Conservation (phyloP, 148 eudicot genomes). For the Rhododendron ferrugineum region DNA sequence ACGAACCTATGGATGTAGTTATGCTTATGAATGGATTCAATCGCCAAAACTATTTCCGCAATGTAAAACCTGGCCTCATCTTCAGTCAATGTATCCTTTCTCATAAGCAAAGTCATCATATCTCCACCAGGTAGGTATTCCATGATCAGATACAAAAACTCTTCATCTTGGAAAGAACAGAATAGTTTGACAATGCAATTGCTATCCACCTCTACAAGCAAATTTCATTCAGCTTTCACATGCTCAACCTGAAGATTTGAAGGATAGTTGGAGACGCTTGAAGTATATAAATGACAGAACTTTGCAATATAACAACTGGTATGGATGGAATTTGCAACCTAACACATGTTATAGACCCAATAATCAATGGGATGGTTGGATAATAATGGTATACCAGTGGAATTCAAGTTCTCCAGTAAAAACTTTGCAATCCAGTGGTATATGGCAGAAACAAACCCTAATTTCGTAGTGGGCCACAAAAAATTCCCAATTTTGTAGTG, state of each 20-base stretch:
- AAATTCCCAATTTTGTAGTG: no score
- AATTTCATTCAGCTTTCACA: constrained; percentile 97
- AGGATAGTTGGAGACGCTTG: neutral
- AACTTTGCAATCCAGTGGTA: neutral
- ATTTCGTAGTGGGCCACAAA: no score
- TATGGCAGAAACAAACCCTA: no score
- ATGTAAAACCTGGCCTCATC: constrained; percentile 94
- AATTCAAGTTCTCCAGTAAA: constrained; percentile 55
- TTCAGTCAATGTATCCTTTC: constrained; percentile 90
- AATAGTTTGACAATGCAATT: constrained; percentile 98
- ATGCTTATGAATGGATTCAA: constrained; percentile 94
- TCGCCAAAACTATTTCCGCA: constrained; percentile 88
- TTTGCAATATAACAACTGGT: neutral
- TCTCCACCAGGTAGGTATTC: constrained; percentile 99
- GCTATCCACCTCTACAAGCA: constrained; percentile 97
- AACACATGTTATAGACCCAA: constrained; percentile 1
- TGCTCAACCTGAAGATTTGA: constrained; percentile 66
- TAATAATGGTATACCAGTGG: constrained; percentile 43
- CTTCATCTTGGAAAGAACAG: constrained; percentile 98
- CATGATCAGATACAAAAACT: constrained; percentile 90
- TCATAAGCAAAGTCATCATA: constrained; percentile 98
- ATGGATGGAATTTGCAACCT: neutral
- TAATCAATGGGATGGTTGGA: neutral
- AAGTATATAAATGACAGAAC: neutral
- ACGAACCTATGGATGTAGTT: constrained; percentile 91